These are phyloP conservation scores for Elsinoe fawcettii DNA, from an alignment of 2,329 filamentous ascomycete species.

Conservation along the genomic window DNA sequence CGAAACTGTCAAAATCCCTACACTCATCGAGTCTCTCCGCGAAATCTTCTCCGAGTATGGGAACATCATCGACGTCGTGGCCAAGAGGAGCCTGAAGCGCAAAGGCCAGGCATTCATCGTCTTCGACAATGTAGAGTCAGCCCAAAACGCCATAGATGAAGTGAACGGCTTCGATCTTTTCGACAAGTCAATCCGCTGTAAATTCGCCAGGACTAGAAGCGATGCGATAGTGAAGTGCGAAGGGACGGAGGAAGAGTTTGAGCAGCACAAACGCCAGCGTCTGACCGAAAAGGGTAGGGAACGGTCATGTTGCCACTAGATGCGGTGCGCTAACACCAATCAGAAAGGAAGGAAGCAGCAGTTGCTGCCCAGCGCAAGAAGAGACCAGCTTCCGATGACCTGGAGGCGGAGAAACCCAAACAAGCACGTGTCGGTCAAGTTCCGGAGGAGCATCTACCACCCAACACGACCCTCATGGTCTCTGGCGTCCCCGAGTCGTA, in stretches of 20 bases:
- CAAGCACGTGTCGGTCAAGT: slow-evolving; percentile 60
- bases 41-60: slow-evolving; percentile 87
- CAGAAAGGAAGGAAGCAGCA: slow-evolving; percentile 70
- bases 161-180: slow-evolving; percentile 89
- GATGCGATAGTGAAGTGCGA: slow-evolving; percentile 76
- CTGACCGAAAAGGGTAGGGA: slow-evolving; percentile 84
- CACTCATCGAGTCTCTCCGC: slow-evolving; percentile 63
- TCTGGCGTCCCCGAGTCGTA: slow-evolving; percentile 86
- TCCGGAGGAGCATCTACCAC: slow-evolving; percentile 95
- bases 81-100: slow-evolving; percentile 81
- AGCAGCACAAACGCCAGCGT: slow-evolving; percentile 74
- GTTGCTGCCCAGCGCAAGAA: slow-evolving; percentile 73
- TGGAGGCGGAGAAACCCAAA: slow-evolving; percentile 32
- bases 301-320: too few species aligned
- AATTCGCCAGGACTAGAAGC: slow-evolving; percentile 72
- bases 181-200: slow-evolving; percentile 79
- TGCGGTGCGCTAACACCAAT: not conserved
- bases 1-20: slow-evolving; percentile 77
- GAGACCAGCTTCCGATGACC: slow-evolving; percentile 45
- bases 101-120: slow-evolving; percentile 96
- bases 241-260: slow-evolving; percentile 72
- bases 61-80: slow-evolving; percentile 72
- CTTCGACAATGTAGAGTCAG: slow-evolving; percentile 74
- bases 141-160: slow-evolving; percentile 73
- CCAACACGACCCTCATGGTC: slow-evolving; percentile 93